Evolutionary conservation across 345 rosid genomes (phyloP).

Genomic region (Ceriops decandra): DNA sequence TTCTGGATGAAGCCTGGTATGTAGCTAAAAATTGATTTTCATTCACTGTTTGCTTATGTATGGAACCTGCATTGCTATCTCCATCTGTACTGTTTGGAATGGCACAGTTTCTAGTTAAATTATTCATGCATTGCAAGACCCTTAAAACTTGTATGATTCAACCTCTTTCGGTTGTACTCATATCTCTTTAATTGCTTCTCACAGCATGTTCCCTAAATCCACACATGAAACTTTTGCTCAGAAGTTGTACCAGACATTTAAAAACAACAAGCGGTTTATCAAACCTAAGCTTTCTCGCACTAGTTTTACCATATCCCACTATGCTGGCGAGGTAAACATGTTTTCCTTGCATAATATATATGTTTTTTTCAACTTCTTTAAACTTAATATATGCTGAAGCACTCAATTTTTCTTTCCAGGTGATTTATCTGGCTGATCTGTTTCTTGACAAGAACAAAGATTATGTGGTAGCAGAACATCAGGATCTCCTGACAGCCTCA

Average conservation of each 20-base stretch:
- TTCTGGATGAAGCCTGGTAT: slow-evolving; percentile 98
- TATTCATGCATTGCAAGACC: neutral
- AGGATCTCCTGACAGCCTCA: slow-evolving; percentile 80
- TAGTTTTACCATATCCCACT: slow-evolving; percentile 85
- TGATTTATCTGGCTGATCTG: slow-evolving; percentile 79
- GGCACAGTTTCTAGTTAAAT: neutral
- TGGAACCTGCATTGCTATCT: slow-evolving; percentile 1
- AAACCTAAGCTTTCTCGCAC: slow-evolving; percentile 99
- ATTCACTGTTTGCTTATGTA: neutral
- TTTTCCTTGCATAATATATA: slow-evolving; percentile 9
- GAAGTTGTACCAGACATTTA: slow-evolving; percentile 96
- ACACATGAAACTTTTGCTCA: slow-evolving; percentile 99
- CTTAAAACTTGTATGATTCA: slow-evolving; percentile 7
- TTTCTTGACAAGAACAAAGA: slow-evolving; percentile 99
- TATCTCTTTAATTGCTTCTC: slow-evolving; percentile 26
- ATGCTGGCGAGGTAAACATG: slow-evolving; percentile 93
- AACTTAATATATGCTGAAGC: slow-evolving; percentile 1
- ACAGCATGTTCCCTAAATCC: slow-evolving; percentile 97
- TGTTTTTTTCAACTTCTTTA: slow-evolving; percentile 7
- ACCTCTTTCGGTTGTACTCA: slow-evolving; percentile 18
- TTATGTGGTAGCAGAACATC: slow-evolving; percentile 99
- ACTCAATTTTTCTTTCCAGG: slow-evolving; percentile 43
- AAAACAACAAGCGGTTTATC: slow-evolving; percentile 86
- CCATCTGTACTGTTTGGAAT: neutral
- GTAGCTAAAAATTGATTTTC: slow-evolving; percentile 25